Conservation (phyloP, 139 green algal species). For the Pseudopediastrum boryanum region DNA sequence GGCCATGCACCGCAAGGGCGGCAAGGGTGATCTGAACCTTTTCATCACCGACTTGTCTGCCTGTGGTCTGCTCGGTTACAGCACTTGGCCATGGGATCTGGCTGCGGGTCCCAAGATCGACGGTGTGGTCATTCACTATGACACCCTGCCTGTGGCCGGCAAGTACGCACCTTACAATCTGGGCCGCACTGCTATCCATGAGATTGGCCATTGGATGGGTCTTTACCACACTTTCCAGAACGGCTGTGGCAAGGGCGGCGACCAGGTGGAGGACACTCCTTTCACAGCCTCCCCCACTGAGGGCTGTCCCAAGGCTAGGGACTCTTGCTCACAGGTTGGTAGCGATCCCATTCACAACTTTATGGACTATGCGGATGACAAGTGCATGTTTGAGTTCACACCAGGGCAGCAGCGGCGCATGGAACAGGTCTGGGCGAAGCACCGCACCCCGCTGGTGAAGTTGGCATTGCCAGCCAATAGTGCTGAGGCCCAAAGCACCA, state of each 20-base stretch:
- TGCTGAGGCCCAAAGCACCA: too few relatives aligned
- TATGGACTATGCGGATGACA: conserved; percentile 47
- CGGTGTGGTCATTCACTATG: conserved; percentile 38
- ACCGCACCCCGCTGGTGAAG: conserved; percentile 6
- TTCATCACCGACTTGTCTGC: conserved; percentile 38
- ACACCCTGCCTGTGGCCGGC: conserved; percentile 34
- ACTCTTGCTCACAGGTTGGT: conserved; percentile 36
- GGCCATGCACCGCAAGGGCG: conserved; percentile 26
- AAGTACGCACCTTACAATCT: conserved; percentile 38
- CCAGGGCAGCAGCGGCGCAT: conserved; percentile 32
- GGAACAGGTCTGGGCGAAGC: conserved; percentile 36
- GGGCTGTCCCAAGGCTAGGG: conserved; percentile 23
- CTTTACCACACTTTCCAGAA: conserved; percentile 43
- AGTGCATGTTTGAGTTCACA: conserved; percentile 33
- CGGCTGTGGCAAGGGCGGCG: conserved; percentile 27
- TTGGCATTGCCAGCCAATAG: too few relatives aligned
- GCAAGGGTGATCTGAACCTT: conserved; percentile 25
- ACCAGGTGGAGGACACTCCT: conserved; percentile 31
- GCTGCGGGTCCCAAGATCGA: conserved; percentile 23
- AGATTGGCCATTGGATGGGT: conserved; percentile 36
- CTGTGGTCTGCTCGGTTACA: conserved; percentile 40
- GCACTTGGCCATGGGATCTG: conserved; percentile 42
- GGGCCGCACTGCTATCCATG: conserved; percentile 32
- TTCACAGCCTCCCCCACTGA: conserved; percentile 29
- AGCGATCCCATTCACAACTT: conserved; percentile 36